Evolutionary conservation across 1,139 yeast genomes (phyloP), one percentile per base, ranked within the genome.

Genomic region (Hyphopichia burtonii): DNA sequence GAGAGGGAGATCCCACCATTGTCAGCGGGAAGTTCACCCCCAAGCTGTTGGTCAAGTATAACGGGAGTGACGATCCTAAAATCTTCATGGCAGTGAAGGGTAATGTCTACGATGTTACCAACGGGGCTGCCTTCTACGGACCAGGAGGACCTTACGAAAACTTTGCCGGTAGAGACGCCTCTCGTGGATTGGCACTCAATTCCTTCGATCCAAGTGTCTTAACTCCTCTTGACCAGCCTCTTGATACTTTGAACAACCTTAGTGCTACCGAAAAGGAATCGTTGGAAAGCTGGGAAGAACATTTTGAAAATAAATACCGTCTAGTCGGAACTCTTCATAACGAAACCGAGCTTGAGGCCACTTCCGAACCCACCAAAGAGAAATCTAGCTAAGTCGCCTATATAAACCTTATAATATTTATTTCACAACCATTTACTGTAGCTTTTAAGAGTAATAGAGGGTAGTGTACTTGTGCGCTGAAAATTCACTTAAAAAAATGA

Each of bases 111-210:
- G 96, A 93, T 58, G 96, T 90, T 20, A 71, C 88, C 10, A 72
- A 75, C 19, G 96, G 96, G 0, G 80, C 90, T 48, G 76, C 81
- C 40, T 93, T 93, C 59, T 93, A 94, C 59, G 99, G 99, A 0
- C 99, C 99, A 3, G 90, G 94, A 18, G 97, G 98, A 0, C 96
- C 98, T 0, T 93, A 93, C 63, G 84, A 86, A 44, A 90, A 89
- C 59, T 93, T 93, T 71, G 98, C 98, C 1, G 99, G 99, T 3
- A 85, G 89, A 52, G 99, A 93, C 65, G 98, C 99, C 2, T 86
- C 96, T 2, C 72, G 99, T 50, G 99, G 99, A 0, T 76, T 93
- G 48, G 97, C 98, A 1, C 73, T 80, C 56, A 93, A 91, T 63
- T 86, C 96, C 28, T 93, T 93, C 66, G 98, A 93, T 40, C 60